Conservation (phyloP, 257 asterid genomes). For the Solanum acaule region DNA sequence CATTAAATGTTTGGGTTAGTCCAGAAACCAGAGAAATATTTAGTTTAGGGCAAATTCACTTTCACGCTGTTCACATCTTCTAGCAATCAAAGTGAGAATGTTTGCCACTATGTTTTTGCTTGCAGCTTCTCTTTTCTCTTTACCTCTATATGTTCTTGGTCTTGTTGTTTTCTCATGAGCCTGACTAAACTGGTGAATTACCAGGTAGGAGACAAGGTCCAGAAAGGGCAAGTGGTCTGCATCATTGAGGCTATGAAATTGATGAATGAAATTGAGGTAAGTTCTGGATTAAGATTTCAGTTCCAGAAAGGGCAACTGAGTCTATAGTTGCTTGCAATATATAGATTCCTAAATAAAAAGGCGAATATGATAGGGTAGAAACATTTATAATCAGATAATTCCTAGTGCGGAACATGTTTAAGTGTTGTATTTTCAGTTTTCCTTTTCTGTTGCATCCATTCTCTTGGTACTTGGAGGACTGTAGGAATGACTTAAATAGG, state of each 20-base stretch:
- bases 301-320: background rate
- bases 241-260: constrained; percentile 73
- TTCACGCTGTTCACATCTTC: background rate
- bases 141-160: background rate
- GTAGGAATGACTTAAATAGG: background rate
- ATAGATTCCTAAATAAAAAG: background rate
- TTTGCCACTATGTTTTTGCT: background rate
- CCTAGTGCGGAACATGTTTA: background rate
- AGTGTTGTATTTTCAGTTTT: background rate
- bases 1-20: background rate
- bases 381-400: background rate
- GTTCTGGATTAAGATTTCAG: constrained; percentile 1
- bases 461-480: background rate
- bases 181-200: background rate
- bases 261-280: constrained; percentile 74
- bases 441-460: background rate
- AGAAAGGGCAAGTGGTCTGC: constrained; percentile 58
- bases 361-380: background rate
- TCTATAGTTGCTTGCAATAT: background rate
- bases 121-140: background rate
- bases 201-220: constrained; percentile 66
- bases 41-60: background rate
- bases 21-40: background rate
- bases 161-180: constrained; percentile 4
- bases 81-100: background rate